A percentile compares a stretch with the other conserved stretches of the same genome.
phyloP scores from a whole-genome alignment of 192 early-diverging fungal species.

The Mortierella hygrophila region DNA sequence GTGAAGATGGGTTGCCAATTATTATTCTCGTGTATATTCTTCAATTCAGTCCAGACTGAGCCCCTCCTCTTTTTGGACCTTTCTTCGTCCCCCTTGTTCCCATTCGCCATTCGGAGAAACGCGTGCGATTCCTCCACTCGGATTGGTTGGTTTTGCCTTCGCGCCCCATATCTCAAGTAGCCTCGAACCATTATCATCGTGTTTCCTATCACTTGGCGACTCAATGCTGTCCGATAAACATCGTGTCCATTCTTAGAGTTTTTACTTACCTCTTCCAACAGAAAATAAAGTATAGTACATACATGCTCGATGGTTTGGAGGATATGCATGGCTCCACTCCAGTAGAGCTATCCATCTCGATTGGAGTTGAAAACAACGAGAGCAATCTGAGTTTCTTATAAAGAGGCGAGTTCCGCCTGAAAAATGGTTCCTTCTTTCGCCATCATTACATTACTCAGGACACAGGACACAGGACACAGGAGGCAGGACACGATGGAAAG shows the following conservation, averaged over 20 bases:
- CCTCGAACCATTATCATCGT: neutral
- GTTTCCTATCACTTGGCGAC: neutral
- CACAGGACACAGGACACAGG: neutral
- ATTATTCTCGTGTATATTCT: neutral
- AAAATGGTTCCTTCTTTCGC: neutral
- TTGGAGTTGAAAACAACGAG: neutral
- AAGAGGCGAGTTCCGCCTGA: neutral
- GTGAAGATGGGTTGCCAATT: neutral
- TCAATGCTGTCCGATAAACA: neutral
- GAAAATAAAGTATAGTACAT: neutral
- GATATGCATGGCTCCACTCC: no score
- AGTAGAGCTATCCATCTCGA: no score
- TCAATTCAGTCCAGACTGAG: neutral
- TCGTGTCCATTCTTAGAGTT: slow-evolving; percentile 3
- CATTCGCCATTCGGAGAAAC: neutral
- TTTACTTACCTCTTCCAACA: neutral
- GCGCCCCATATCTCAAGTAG: no score
- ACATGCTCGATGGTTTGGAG: neutral
- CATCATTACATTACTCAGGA: neutral
- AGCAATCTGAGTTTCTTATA: neutral
- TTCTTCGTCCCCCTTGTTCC: neutral
- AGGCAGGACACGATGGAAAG: neutral
- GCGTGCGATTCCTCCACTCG: neutral
- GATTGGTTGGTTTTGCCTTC: neutral
- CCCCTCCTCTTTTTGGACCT: neutral